Conservation (phyloP, 2,329 filamentous ascomycete genomes). For the Cladophialophora psammophila region DNA sequence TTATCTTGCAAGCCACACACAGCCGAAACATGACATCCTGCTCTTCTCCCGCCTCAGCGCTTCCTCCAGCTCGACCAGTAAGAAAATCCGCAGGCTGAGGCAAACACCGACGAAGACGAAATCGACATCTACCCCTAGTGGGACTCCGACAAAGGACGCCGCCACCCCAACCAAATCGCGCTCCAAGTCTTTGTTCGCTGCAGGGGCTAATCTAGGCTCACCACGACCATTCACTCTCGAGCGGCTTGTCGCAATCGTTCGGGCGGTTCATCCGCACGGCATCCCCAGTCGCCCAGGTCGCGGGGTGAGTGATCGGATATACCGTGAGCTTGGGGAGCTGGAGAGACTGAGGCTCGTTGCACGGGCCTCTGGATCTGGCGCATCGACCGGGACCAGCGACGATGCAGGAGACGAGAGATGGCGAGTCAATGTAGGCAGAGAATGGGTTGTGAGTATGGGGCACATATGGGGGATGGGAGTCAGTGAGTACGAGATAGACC, state of each 20-base stretch:
- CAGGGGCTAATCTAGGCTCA: constrained; percentile 21
- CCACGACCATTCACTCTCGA: constrained; percentile 53
- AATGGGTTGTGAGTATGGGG: constrained; percentile 56
- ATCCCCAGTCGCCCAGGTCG: constrained; percentile 44
- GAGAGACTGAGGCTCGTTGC: constrained; percentile 56
- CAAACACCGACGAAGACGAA: constrained; percentile 44
- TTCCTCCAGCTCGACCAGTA: constrained; percentile 51
- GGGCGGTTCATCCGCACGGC: constrained; percentile 55
- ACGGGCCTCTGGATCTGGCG: constrained; percentile 45
- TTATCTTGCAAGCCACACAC: constrained; percentile 57
- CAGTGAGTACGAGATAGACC: constrained; percentile 53
- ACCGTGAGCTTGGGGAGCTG: constrained; percentile 55
- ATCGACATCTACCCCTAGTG: constrained; percentile 14
- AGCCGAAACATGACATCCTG: constrained; percentile 56
- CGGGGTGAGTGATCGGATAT: constrained; percentile 53
- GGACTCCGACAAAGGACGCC: constrained; percentile 23
- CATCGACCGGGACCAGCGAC: constrained; percentile 44
- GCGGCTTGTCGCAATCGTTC: constrained; percentile 56
- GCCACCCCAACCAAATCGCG: constrained; percentile 45
- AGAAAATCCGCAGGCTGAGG: constrained; percentile 51
- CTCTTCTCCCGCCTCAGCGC: constrained; percentile 59
- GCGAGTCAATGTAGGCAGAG: constrained; percentile 56
- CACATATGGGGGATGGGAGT: constrained; percentile 51
- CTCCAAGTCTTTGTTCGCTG: constrained; percentile 28
- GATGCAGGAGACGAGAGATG: constrained; percentile 55